These are phyloP conservation scores for Aspergillus campestris DNA, from an alignment of 495 filamentous ascomycete genomes.

Conservation along the genomic window DNA sequence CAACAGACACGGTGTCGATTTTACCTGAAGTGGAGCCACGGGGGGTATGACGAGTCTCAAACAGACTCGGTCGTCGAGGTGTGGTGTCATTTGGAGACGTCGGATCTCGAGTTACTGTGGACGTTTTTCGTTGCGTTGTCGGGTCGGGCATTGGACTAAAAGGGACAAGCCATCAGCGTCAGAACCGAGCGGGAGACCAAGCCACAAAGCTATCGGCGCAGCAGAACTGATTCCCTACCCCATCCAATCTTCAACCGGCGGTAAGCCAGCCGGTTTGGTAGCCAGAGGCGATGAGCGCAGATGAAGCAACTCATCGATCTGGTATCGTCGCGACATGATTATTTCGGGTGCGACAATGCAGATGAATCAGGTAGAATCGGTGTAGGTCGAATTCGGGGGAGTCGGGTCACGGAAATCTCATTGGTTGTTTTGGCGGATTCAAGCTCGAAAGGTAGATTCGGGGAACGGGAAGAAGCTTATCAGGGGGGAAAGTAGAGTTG, in stretches of 20 bases:
- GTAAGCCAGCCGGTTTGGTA: slow-evolving; percentile 68
- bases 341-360: slow-evolving; percentile 23
- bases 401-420: slow-evolving; percentile 15
- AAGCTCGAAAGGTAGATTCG: too few species aligned
- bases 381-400: neutral
- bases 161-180: slow-evolving; percentile 18
- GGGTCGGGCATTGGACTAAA: slow-evolving; percentile 38
- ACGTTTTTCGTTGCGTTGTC: slow-evolving; percentile 38
- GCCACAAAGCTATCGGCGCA: slow-evolving; percentile 7
- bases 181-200: slow-evolving; percentile 1
- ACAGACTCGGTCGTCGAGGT: slow-evolving; percentile 48
- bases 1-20: slow-evolving; percentile 1
- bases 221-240: slow-evolving; percentile 49
- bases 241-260: slow-evolving; percentile 96
- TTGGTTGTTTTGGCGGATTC: slow-evolving; percentile 14
- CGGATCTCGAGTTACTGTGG: slow-evolving; percentile 32
- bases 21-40: slow-evolving; percentile 52
- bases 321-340: slow-evolving; percentile 59
- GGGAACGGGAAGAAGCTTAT: too few species aligned
- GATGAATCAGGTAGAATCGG: slow-evolving; percentile 19
- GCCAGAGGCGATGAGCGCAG: slow-evolving; percentile 81
- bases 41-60: slow-evolving; percentile 54
- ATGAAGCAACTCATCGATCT: slow-evolving; percentile 65
- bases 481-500: neutral
- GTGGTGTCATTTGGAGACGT: slow-evolving; percentile 32